Base-by-base conservation (phyloP, 805 yeast genomes). In the Cephaloascus albidus region DNA sequence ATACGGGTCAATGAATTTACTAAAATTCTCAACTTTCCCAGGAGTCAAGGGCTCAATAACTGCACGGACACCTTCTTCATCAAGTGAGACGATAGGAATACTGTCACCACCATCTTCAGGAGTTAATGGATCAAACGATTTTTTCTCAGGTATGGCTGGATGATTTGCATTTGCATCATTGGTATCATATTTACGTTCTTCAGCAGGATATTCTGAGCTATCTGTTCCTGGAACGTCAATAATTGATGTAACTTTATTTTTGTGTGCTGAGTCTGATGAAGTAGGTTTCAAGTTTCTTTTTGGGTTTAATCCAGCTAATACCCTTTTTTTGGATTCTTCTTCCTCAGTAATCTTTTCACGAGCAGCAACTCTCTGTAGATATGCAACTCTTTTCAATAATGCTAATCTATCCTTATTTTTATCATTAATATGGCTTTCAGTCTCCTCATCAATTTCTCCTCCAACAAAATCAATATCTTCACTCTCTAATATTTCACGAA, bases 1-100 rank as follows among this genome's bases (percentile, higher is more conserved):
- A 58, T 85, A 89, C 1, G 98, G 98, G 55, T 88, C 97, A 44
- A 93, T 71, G 41, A 78, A 81, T 44, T 52, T 58, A 32, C 67
- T 55, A 55, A 59, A 61, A 45, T 60, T 43, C 37, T 55, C 49
- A 35, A 57, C 38, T 41, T 60, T 52, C 37, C 65, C 49, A 51
- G 79, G 64, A 6, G 43, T 62, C 53, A 72, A 42, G 3, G 57
- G 43, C 12, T 58, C 51, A 30, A 78, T 50, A 0, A 70, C 43
- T 12, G 67, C 69, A 20, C 60, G 54, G 19, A 71, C 60, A 3
- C 69, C 74, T 2, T 52, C 53, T 31, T 70, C 73, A 27, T 59
- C 60, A 19, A 79, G 53, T 1, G 72, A 52, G 3, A 72, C 61
- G 20, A 70, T 63, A 1, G 72, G 70, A 18, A 67, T 50, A 43